Percentiles rank a stretch among this genome's conserved stretches.
Evolutionary conservation across 2,329 filamentous ascomycete genomes (phyloP).

Genomic region (Aureobasidium sp.): DNA sequence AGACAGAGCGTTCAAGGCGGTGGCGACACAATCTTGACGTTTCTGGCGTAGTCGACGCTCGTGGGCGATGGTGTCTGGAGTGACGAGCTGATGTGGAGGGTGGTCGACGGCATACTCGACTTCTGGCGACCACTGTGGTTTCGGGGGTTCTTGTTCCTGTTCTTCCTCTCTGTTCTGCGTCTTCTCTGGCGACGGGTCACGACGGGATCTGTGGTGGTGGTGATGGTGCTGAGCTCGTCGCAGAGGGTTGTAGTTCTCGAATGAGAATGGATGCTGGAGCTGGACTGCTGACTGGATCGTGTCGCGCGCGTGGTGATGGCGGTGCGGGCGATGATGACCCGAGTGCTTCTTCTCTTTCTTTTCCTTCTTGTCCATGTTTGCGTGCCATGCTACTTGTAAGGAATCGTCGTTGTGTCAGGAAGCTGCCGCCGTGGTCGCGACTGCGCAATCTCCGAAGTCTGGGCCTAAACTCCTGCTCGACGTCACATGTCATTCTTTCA

Average conservation of each 20-base stretch:
- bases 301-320: constrained; percentile 20
- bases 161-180: background rate
- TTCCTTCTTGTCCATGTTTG: constrained; percentile 2
- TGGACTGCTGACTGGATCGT: constrained; percentile 37
- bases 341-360: constrained; percentile 5
- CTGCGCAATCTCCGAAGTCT: constrained; percentile 4
- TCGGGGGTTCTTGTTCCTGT: background rate
- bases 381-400: background rate
- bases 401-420: background rate
- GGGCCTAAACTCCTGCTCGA: constrained; percentile 2
- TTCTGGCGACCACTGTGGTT: constrained; percentile 6
- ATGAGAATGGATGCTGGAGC: constrained; percentile 35
- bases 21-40: constrained; percentile 32
- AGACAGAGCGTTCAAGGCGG: constrained; percentile 40
- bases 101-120: constrained; percentile 10
- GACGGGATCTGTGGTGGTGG: background rate
- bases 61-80: constrained; percentile 31
- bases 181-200: background rate
- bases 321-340: background rate
- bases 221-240: constrained; percentile 26
- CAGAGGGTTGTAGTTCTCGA: constrained; percentile 32
- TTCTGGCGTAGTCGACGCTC: constrained; percentile 31
- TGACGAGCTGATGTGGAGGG: constrained; percentile 16
- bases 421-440: background rate
- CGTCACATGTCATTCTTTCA: background rate